phyloP scores from a whole-genome alignment of 805 yeast species.

The Pichia manshurica region DNA sequence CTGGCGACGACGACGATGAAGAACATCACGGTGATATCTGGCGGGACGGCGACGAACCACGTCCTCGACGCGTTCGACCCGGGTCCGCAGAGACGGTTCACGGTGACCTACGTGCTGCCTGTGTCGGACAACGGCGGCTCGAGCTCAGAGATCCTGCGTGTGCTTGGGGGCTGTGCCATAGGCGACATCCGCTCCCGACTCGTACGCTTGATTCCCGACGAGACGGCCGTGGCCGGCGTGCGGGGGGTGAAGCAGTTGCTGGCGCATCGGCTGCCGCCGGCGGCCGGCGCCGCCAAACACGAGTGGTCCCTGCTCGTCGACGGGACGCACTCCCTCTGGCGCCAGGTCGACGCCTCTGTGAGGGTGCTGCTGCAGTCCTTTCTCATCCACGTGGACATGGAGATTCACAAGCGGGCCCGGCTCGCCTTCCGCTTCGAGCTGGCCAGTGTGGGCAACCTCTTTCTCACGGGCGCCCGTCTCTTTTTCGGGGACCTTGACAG shows the following conservation, averaged over 20 bases:
- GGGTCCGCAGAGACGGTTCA: not conserved
- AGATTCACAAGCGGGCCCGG: slow-evolving; percentile 61
- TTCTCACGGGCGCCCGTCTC: slow-evolving; percentile 73
- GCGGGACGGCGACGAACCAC: slow-evolving; percentile 86
- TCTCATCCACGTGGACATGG: slow-evolving; percentile 72
- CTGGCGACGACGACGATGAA: too few species aligned
- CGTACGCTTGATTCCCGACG: slow-evolving; percentile 61
- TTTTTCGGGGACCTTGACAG: slow-evolving; percentile 82
- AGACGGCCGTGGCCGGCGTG: slow-evolving; percentile 25
- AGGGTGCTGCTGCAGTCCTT: slow-evolving; percentile 74
- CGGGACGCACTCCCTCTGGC: slow-evolving; percentile 72
- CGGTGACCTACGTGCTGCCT: slow-evolving; percentile 65
- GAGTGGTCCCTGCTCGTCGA: slow-evolving; percentile 81
- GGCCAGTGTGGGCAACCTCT: slow-evolving; percentile 82
- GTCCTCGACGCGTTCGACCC: slow-evolving; percentile 49
- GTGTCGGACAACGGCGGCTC: slow-evolving; percentile 94
- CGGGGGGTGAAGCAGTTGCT: slow-evolving; percentile 26
- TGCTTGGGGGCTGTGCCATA: slow-evolving; percentile 91
- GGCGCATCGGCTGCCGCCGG: slow-evolving; percentile 44
- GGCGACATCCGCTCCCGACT: slow-evolving; percentile 86
- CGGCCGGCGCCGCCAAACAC: slow-evolving; percentile 43
- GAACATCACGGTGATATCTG: slow-evolving; percentile 44
- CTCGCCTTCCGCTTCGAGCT: slow-evolving; percentile 64
- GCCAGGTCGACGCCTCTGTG: slow-evolving; percentile 47
- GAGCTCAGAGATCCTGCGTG: slow-evolving; percentile 78